Evolutionary conservation across 2,329 filamentous ascomycete genomes (phyloP).

Genomic region (Colletotrichum neosansevieriae): DNA sequence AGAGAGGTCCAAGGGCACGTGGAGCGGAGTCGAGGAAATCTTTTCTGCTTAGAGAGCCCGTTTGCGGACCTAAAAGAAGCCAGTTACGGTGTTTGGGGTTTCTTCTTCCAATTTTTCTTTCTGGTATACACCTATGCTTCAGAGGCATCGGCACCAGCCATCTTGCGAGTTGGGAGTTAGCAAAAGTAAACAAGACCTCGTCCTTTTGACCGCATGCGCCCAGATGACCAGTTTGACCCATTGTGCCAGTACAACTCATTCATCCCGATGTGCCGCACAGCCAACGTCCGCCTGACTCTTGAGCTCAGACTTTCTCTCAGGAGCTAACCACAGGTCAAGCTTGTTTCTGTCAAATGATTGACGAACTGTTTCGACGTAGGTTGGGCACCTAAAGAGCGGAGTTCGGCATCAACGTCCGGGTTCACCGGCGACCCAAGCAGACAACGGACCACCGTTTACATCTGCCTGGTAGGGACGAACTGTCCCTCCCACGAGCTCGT

Average conservation of each 20-base stretch:
- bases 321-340: too few relatives aligned
- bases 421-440: too few relatives aligned
- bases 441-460: too few relatives aligned
- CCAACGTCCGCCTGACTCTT: neutral
- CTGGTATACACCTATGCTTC: slow-evolving; percentile 6
- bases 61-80: slow-evolving; percentile 1
- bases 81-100: slow-evolving; percentile 1
- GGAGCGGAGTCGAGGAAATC: slow-evolving; percentile 68
- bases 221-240: too few relatives aligned
- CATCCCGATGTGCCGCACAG: too few relatives aligned
- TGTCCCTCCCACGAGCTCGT: too few relatives aligned
- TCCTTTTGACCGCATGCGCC: neutral
- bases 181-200: neutral
- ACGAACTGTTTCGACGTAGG: too few relatives aligned
- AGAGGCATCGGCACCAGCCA: neutral
- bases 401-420: too few relatives aligned
- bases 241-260: too few relatives aligned
- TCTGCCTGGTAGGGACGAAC: too few relatives aligned
- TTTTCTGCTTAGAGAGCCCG: slow-evolving; percentile 49
- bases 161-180: slow-evolving; percentile 1
- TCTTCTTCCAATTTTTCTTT: neutral
- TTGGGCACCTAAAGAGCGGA: too few relatives aligned
- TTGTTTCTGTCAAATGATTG: too few relatives aligned
- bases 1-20: slow-evolving; percentile 76
- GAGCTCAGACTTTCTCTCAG: neutral